Evolutionary conservation across 2,329 filamentous ascomycete species (phyloP), one percentile per base, ranked within the genome.

Genomic region (Cladobotryum mycophilum): DNA sequence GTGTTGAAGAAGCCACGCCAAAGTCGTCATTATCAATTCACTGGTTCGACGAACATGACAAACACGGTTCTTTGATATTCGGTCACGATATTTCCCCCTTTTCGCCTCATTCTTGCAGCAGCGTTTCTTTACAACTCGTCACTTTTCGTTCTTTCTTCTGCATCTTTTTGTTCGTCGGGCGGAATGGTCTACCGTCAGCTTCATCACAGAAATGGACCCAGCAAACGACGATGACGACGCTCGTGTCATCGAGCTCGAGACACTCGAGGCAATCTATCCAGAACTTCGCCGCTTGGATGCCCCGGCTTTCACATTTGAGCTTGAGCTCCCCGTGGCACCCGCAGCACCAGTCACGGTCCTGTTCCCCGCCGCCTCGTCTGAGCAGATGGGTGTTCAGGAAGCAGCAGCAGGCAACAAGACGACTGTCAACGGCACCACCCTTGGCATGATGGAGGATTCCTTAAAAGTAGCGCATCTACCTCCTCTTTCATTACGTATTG

Each of bases 221-320:
- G 68, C 68, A 52, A 67, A 65, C 55, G 74, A 78, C 59, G 76
- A 82, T 60, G 74, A 79, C 57, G 77, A 82, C 58, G 70, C 74
- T 55, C 80, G 83, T 45, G 65, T 73, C 49, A 70, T 75, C 43
- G 83, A 86, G 70, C 71, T 86, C 49, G 76, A 74, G 59, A 77
- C 81, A 13, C 74, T 86, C 50, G 69, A 74, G 50, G 80, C 82
- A 55, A 86, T 87, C 59, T 87, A 78, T 56, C 83, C 83, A n/a
- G 84, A 86, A 65, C 76, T 86, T 13, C 71, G 71, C 30, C 66
- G 68, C 8, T 63, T 73, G 6, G 58, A 72, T 33, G 68, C 74
- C 52, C 53, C 54, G 2, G 30, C 41, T n/a, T 75, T 76, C 58
- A 70, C 69, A 7, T 76, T 84, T 61, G 70, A 71, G 41, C 73